Evolutionary conservation across 441 rosid species (phyloP), one percentile per base, ranked within the genome.

Genomic region (Biscutella auriculata): DNA sequence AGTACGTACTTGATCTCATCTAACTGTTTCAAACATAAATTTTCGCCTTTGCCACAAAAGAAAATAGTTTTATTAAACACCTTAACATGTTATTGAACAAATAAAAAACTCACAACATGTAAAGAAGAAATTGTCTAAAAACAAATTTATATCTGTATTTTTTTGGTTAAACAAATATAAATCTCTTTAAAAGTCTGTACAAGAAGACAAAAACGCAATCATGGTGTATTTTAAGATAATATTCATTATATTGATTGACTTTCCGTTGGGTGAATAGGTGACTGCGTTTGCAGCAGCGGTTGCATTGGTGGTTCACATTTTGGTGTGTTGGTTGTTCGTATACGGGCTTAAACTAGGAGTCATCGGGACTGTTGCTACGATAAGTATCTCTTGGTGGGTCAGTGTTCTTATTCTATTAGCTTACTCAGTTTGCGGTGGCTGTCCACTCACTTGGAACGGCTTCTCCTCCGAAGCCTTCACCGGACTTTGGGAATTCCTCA

Each of bases 401-500:
- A 53, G 75, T 60, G 81, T 57, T 32, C 60, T 80, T 9, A 82
- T 89, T 5, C 45, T 41, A 9, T 45, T 78, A 8, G 77, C 57
- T 8, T 91, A 91, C 52, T 43, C 72, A 10, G 12, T 66, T 2
- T 77, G 61, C 6, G 96, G 96, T n/a, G 86, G 94, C 1, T 90
- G 95, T 62, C 95, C 97, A 53, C 77, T 74, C 25, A 83, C 96
- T 3, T 91, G 95, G 97, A 66, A 78, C 1, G 96, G 96, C 12
- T 85, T 87, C 70, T 79, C 95, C 53, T 56, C 62, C 11, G 86
- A 87, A 73, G 94, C 97, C n/a, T 83, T 85, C 55, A 70, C 81
- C 26, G 95, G 83, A 7, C 85, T 90, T 7, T 85, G 89, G 95
- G 94, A 90, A 6, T 90, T 90, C 55, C 63, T 73, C 19, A 87